Evolutionary conservation across 1,284 basidiomycete genomes (phyloP).

Genomic region (Hypsizygus ulmarius): DNA sequence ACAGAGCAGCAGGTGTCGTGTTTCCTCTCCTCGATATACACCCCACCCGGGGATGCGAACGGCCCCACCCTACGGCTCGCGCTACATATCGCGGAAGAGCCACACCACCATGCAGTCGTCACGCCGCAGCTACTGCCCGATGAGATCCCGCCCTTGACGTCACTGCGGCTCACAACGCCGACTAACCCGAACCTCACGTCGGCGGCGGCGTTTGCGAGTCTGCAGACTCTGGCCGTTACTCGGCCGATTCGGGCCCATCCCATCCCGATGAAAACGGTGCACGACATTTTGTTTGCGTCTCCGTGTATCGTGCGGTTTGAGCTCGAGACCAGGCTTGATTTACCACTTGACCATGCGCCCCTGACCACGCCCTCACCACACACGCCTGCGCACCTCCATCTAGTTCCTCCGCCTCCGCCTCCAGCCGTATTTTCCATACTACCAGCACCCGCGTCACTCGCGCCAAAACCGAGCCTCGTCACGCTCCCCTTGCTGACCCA

Average conservation of each 20-base stretch:
- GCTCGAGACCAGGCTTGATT: conserved; percentile 23
- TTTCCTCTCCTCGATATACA: conserved; percentile 24
- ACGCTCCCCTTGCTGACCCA: conserved; percentile 23
- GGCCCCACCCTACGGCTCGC: conserved; percentile 1
- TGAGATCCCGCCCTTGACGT: neutral
- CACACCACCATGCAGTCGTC: neutral
- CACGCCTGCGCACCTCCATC: neutral
- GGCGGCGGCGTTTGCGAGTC: conserved; percentile 14
- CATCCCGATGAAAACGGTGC: conserved; percentile 14
- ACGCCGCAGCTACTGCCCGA: neutral
- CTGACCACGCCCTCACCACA: neutral
- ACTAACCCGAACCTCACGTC: conserved; percentile 17
- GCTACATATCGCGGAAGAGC: conserved; percentile 4
- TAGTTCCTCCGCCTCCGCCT: no score
- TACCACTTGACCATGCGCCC: neutral
- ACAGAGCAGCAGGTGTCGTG: conserved; percentile 22
- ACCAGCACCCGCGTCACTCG: neutral
- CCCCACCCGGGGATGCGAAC: neutral
- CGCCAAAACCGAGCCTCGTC: conserved; percentile 14
- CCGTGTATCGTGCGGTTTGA: conserved; percentile 19
- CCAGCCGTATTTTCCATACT: neutral
- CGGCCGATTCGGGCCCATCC: conserved; percentile 24
- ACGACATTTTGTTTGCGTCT: conserved; percentile 19
- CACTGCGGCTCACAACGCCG: conserved; percentile 22
- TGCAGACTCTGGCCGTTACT: conserved; percentile 17